phyloP scores from a whole-genome alignment of 2,329 filamentous ascomycete species.

The Alternaria sp. region DNA sequence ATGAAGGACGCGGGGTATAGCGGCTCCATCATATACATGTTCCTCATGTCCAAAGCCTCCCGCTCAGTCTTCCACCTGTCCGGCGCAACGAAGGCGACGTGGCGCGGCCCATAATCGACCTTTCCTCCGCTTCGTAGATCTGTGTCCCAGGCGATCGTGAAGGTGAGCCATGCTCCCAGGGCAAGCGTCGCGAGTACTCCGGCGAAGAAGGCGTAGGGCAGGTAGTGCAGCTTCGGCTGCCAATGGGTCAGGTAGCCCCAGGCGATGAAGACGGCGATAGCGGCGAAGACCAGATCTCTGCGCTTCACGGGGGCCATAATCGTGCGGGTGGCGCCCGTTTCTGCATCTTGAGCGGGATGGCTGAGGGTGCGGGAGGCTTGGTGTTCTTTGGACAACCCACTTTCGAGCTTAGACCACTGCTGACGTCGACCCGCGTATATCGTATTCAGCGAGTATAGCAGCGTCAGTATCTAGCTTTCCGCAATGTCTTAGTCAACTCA shows the following conservation, averaged over 20 bases:
- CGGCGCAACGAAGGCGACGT: constrained; percentile 65
- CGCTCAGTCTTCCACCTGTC: constrained; percentile 74
- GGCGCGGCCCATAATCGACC: constrained; percentile 49
- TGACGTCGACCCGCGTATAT: constrained; percentile 20
- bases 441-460: constrained; percentile 4
- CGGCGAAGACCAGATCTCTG: constrained; percentile 70
- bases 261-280: constrained; percentile 75
- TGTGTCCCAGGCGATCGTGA: constrained; percentile 62
- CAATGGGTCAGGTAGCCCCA: constrained; percentile 88
- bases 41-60: constrained; percentile 67
- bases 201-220: constrained; percentile 80
- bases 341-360: constrained; percentile 42
- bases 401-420: constrained; percentile 22
- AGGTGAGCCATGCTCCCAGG: constrained; percentile 63
- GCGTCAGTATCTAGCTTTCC: too few relatives aligned
- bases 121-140: constrained; percentile 50
- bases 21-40: constrained; percentile 68
- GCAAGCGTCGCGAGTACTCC: constrained; percentile 66
- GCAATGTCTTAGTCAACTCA: too few relatives aligned
- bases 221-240: constrained; percentile 81
- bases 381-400: constrained; percentile 21
- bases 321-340: constrained; percentile 46
- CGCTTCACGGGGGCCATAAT: constrained; percentile 77
- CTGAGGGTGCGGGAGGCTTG: constrained; percentile 22
- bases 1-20: constrained; percentile 78